These are phyloP conservation scores for Aspergillus cavernicola DNA, from an alignment of 495 filamentous ascomycete species.

Conservation along the genomic window DNA sequence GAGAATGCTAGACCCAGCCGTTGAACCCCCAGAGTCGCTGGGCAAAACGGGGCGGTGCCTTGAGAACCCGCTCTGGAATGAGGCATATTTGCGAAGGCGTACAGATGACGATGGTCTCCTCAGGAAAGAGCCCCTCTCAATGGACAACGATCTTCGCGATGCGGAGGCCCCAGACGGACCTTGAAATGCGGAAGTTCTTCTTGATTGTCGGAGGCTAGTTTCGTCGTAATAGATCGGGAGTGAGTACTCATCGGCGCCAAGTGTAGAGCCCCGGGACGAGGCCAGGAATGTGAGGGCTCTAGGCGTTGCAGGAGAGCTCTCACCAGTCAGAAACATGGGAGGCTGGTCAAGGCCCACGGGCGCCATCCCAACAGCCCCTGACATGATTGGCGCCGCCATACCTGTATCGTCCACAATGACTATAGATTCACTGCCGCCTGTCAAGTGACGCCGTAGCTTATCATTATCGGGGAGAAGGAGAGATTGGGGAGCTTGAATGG, in stretches of 20 bases:
- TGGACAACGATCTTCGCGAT: constrained; percentile 33
- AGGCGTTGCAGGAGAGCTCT: constrained; percentile 11
- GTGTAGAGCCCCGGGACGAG: constrained; percentile 24
- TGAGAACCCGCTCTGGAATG: constrained; percentile 69
- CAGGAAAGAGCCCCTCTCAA: constrained; percentile 22
- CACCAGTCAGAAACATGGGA: constrained; percentile 14
- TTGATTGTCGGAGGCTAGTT: constrained; percentile 12
- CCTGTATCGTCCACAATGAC: constrained; percentile 71
- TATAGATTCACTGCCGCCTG: constrained; percentile 78
- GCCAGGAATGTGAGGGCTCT: constrained; percentile 19
- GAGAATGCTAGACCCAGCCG: constrained; percentile 32
- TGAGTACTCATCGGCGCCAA: constrained; percentile 28
- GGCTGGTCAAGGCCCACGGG: constrained; percentile 7
- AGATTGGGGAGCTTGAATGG: constrained; percentile 4
- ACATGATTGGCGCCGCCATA: constrained; percentile 34
- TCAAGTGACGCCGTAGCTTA: constrained; percentile 58
- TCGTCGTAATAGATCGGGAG: constrained; percentile 35
- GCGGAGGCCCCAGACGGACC: constrained; percentile 18
- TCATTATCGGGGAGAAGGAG: constrained; percentile 4
- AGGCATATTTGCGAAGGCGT: constrained; percentile 60
- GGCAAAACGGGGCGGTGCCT: constrained; percentile 54
- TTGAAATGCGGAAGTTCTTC: constrained; percentile 15
- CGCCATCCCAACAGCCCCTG: constrained; percentile 28
- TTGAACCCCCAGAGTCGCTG: constrained; percentile 58
- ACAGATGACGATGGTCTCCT: constrained; percentile 33